Conservation (phyloP, 1,139 yeast genomes). For the Debaryomyces udenii region DNA sequence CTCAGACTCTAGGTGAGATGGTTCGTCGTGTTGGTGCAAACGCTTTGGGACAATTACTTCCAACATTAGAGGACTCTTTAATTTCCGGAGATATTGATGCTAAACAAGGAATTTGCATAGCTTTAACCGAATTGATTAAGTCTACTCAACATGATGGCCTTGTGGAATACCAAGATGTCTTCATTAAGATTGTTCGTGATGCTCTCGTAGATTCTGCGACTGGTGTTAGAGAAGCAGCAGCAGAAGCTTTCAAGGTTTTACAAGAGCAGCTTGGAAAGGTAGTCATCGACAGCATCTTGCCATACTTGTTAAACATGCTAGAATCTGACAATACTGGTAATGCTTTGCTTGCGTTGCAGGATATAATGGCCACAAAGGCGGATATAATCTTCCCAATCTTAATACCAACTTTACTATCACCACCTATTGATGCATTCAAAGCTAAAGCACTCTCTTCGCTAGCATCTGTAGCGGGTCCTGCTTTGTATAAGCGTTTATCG, state of each 20-base stretch:
- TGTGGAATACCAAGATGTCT: constrained; percentile 63
- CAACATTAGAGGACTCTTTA: constrained; percentile 76
- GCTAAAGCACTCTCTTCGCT: constrained; percentile 86
- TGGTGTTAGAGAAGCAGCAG: constrained; percentile 87
- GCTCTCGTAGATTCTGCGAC: constrained; percentile 77
- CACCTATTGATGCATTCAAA: constrained; percentile 83
- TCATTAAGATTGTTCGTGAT: constrained; percentile 74
- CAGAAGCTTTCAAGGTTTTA: constrained; percentile 83
- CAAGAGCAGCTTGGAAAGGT: constrained; percentile 81
- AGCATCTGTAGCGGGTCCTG: constrained; percentile 89
- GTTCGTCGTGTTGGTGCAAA: constrained; percentile 94
- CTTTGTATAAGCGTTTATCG: constrained; percentile 72
- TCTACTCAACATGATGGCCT: constrained; percentile 71
- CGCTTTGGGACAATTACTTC: constrained; percentile 81
- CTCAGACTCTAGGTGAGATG: constrained; percentile 91
- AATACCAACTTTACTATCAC: constrained; percentile 78
- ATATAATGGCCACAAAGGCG: constrained; percentile 88
- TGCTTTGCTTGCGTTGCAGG: constrained; percentile 87
- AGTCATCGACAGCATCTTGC: constrained; percentile 87
- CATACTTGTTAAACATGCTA: constrained; percentile 74
- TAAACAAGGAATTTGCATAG: constrained; percentile 95
- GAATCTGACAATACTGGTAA: constrained; percentile 68
- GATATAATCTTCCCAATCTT: constrained; percentile 93
- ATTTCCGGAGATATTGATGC: constrained; percentile 71
- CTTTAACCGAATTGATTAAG: constrained; percentile 80